phyloP scores from a whole-genome alignment of 768 basidiomycete species.

The Russula emetica region DNA sequence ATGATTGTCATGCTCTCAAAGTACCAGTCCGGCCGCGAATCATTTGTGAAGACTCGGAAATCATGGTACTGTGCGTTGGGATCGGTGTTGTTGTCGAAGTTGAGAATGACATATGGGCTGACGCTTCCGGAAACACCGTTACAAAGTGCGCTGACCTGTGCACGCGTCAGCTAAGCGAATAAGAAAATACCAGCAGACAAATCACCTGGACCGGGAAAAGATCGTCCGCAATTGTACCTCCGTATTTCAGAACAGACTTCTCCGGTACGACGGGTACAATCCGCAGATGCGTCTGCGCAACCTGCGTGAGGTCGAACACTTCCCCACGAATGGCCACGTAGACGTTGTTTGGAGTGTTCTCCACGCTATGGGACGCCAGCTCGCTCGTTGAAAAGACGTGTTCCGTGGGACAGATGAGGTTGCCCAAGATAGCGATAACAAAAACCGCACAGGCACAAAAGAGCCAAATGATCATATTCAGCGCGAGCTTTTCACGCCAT shows the following conservation, averaged over 20 bases:
- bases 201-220: slow-evolving; percentile 92
- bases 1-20: slow-evolving; percentile 90
- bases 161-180: slow-evolving; percentile 14
- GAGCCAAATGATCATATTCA: slow-evolving; percentile 96
- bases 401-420: slow-evolving; percentile 90
- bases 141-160: slow-evolving; percentile 85
- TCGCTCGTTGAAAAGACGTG: slow-evolving; percentile 83
- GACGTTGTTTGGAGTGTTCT: slow-evolving; percentile 65
- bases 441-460: slow-evolving; percentile 85
- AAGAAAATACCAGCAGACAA: not conserved
- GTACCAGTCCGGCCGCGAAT: slow-evolving; percentile 97
- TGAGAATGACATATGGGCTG: slow-evolving; percentile 70
- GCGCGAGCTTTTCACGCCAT: slow-evolving; percentile 94
- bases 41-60: slow-evolving; percentile 84
- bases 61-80: slow-evolving; percentile 86
- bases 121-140: slow-evolving; percentile 78
- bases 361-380: slow-evolving; percentile 63
- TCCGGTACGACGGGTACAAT: slow-evolving; percentile 67
- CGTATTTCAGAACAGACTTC: slow-evolving; percentile 78
- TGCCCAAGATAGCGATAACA: slow-evolving; percentile 84
- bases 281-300: slow-evolving; percentile 63
- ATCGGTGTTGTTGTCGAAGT: slow-evolving; percentile 72
- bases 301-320: slow-evolving; percentile 78
- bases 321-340: slow-evolving; percentile 87
- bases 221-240: slow-evolving; percentile 64